Conservation (phyloP, 495 filamentous ascomycete species). For the Baudoinia panamericana region DNA sequence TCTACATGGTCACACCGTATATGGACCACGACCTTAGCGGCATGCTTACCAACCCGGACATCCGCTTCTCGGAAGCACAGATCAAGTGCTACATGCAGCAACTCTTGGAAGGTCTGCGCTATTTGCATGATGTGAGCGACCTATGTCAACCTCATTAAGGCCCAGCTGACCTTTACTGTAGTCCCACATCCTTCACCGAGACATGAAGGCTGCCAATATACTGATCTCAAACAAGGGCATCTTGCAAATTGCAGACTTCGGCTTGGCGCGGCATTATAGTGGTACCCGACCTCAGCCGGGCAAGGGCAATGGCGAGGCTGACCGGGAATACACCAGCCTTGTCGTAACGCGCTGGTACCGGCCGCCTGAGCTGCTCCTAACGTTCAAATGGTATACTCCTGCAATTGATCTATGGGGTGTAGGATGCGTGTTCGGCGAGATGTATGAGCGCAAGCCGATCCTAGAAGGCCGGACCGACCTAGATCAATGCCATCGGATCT, state of each 20-base stretch:
- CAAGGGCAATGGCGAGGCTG: constrained; percentile 69
- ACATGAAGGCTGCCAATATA: constrained; percentile 98
- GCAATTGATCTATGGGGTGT: constrained; percentile 98
- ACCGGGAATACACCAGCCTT: constrained; percentile 80
- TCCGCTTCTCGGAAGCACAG: constrained; percentile 72
- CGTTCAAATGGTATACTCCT: constrained; percentile 77
- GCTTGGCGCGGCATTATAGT: constrained; percentile 85
- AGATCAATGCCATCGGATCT: constrained; percentile 84
- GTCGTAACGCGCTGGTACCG: constrained; percentile 97
- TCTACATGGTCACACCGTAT: constrained; percentile 98
- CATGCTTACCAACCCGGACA: constrained; percentile 83
- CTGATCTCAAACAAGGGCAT: constrained; percentile 91
- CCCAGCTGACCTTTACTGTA: constrained; percentile 19
- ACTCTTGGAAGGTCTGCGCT: constrained; percentile 74
- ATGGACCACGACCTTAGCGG: constrained; percentile 98
- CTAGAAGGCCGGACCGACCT: constrained; percentile 76
- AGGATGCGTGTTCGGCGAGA: constrained; percentile 95
- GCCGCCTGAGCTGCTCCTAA: constrained; percentile 82
- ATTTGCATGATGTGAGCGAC: constrained; percentile 60
- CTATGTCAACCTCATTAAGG: not conserved
- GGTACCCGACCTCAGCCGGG: constrained; percentile 68
- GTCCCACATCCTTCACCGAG: constrained; percentile 80
- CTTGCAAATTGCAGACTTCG: constrained; percentile 95
- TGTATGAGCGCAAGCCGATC: constrained; percentile 90
- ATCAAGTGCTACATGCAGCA: constrained; percentile 98